Evolutionary conservation across 2,329 filamentous ascomycete species (phyloP).

Genomic region (Xylariaceae sp.): DNA sequence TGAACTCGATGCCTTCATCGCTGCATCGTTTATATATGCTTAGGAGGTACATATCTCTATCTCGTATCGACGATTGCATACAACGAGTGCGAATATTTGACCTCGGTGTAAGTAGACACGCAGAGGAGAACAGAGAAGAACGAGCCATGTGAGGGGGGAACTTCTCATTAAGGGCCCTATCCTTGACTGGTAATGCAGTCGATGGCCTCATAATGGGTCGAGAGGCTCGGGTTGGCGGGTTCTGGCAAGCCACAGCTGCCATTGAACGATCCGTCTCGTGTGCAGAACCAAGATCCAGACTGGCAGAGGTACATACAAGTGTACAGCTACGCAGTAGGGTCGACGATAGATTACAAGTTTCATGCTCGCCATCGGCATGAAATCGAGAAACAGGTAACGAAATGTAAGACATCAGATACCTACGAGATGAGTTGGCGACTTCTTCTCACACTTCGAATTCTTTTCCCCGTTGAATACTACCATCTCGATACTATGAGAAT

Average conservation of each 20-base stretch:
- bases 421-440: neutral
- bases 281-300: neutral
- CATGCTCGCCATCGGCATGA: neutral
- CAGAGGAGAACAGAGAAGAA: neutral
- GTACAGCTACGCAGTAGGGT: neutral
- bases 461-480: no score
- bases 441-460: no score
- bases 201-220: neutral
- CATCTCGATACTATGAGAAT: no score
- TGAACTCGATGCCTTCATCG: neutral
- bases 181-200: neutral
- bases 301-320: neutral
- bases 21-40: neutral
- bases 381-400: neutral
- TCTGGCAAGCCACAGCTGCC: neutral
- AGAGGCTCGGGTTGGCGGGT: slow-evolving; percentile 8
- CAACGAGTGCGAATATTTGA: neutral
- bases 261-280: neutral
- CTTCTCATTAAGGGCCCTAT: neutral
- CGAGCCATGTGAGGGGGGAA: neutral
- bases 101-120: neutral
- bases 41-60: no score
- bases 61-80: no score
- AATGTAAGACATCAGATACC: neutral
- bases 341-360: neutral